Evolutionary conservation across 2,329 filamentous ascomycete genomes (phyloP).

Genomic region (Fusarium beomiforme): DNA sequence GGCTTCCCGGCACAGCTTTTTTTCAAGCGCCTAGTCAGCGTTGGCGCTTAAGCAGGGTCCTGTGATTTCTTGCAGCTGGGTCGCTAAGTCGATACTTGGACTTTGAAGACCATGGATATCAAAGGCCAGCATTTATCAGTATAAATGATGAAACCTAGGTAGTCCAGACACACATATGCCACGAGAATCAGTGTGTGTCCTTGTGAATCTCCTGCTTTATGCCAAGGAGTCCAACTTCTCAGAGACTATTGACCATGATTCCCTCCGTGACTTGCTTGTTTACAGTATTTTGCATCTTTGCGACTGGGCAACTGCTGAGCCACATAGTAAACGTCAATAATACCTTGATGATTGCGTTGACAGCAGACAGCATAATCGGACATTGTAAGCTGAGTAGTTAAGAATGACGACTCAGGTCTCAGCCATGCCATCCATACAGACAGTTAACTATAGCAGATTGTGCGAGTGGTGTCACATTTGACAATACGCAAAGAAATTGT

Average conservation of each 20-base stretch:
- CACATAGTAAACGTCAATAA: slow-evolving; percentile 38
- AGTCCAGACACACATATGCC: slow-evolving; percentile 1
- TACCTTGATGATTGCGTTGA: slow-evolving; percentile 22
- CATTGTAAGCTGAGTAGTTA: not conserved
- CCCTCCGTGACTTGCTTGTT: slow-evolving; percentile 11
- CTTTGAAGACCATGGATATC: not conserved
- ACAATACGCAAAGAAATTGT: not conserved
- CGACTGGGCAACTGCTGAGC: slow-evolving; percentile 29
- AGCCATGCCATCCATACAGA: not conserved
- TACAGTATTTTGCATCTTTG: not conserved
- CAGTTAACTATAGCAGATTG: not conserved
- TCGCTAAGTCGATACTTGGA: not conserved
- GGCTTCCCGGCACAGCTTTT: slow-evolving; percentile 31
- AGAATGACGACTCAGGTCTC: not conserved
- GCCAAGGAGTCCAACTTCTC: not conserved
- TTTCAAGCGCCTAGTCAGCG: slow-evolving; percentile 16
- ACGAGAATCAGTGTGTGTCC: not conserved
- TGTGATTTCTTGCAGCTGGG: slow-evolving; percentile 7
- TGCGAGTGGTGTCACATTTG: not conserved
- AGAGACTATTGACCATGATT: not conserved
- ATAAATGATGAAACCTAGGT: slow-evolving; percentile 19
- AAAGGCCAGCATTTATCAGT: slow-evolving; percentile 10
- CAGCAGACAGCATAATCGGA: not conserved
- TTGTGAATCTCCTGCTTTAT: not conserved
- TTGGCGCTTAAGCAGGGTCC: slow-evolving; percentile 26